Evolutionary conservation across 768 basidiomycete species (phyloP).

Genomic region (Naganishia vaughanmartiniae): DNA sequence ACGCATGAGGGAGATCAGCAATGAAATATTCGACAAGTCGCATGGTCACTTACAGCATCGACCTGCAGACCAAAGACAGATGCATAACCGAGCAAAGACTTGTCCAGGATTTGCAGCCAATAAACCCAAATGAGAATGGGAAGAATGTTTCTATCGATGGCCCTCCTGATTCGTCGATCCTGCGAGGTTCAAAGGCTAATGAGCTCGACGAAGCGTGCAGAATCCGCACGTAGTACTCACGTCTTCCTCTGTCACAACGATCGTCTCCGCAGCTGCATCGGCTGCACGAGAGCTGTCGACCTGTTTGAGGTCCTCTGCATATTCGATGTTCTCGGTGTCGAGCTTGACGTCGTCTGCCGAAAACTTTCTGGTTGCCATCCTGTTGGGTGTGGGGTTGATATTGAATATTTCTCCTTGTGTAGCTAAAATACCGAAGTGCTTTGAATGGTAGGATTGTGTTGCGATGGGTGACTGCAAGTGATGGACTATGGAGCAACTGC

Average conservation of each 20-base stretch:
- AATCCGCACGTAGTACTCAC: constrained; percentile 33
- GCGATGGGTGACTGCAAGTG: too few relatives aligned
- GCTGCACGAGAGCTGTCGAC: neutral
- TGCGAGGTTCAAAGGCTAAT: neutral
- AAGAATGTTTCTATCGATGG: constrained; percentile 42
- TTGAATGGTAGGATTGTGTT: neutral
- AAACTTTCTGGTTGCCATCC: constrained; percentile 1
- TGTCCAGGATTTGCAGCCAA: constrained; percentile 51
- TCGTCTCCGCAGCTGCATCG: neutral
- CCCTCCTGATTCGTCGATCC: constrained; percentile 23
- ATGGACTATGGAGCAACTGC: too few relatives aligned
- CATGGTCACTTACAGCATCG: constrained; percentile 29
- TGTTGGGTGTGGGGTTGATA: neutral
- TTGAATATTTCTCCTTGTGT: neutral
- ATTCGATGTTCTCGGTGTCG: constrained; percentile 14
- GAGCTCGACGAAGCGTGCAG: neutral
- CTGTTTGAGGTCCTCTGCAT: constrained; percentile 1
- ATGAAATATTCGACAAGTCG: too few relatives aligned
- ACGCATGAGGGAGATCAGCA: too few relatives aligned
- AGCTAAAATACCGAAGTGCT: neutral
- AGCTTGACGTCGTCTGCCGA: constrained; percentile 12
- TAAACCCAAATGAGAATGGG: constrained; percentile 46
- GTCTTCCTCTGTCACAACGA: constrained; percentile 45
- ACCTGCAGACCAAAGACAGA: constrained; percentile 38
- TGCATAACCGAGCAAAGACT: constrained; percentile 30